These are phyloP conservation scores for Suhomyces bokatorum DNA, from an alignment of 1,139 yeast species.

Conservation along the genomic window DNA sequence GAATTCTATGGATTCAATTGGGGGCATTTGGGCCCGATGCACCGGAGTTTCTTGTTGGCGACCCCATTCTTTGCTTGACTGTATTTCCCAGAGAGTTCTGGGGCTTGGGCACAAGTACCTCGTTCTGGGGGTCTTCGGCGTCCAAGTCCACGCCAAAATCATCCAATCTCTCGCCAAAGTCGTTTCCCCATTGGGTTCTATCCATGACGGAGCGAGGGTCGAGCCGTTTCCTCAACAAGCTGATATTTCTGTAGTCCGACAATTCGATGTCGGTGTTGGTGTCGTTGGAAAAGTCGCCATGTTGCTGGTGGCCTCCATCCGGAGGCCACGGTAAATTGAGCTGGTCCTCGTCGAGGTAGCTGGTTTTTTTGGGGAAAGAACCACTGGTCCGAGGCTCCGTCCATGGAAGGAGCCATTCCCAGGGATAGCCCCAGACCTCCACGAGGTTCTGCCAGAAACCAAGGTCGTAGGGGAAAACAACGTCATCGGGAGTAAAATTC, in stretches of 20 bases:
- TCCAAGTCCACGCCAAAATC: slow-evolving; percentile 90
- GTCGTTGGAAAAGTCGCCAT: slow-evolving; percentile 19
- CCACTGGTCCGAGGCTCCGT: slow-evolving; percentile 49
- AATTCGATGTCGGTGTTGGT: slow-evolving; percentile 19
- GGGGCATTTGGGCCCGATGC: too few relatives aligned
- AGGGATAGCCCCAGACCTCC: slow-evolving; percentile 55
- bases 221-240: slow-evolving; percentile 19
- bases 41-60: background rate
- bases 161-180: slow-evolving; percentile 74
- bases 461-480: slow-evolving; percentile 81
- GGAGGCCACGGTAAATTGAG: slow-evolving; percentile 84
- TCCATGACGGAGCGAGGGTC: slow-evolving; percentile 24
- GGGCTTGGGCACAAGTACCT: background rate
- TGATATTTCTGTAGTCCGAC: slow-evolving; percentile 10
- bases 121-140: slow-evolving; percentile 41
- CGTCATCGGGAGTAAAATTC: slow-evolving; percentile 53
- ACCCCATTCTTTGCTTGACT: background rate
- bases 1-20: too few relatives aligned
- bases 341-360: slow-evolving; percentile 56
- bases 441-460: slow-evolving; percentile 57
- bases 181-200: slow-evolving; percentile 68
- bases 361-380: slow-evolving; percentile 54
- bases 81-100: too few relatives aligned
- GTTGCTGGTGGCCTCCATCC: slow-evolving; percentile 62
- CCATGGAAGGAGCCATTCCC: slow-evolving; percentile 70